A percentile compares a stretch with the other conserved stretches of the same genome.
phyloP scores from a whole-genome alignment of 306 rosid genomes.

The Glycine soja region DNA sequence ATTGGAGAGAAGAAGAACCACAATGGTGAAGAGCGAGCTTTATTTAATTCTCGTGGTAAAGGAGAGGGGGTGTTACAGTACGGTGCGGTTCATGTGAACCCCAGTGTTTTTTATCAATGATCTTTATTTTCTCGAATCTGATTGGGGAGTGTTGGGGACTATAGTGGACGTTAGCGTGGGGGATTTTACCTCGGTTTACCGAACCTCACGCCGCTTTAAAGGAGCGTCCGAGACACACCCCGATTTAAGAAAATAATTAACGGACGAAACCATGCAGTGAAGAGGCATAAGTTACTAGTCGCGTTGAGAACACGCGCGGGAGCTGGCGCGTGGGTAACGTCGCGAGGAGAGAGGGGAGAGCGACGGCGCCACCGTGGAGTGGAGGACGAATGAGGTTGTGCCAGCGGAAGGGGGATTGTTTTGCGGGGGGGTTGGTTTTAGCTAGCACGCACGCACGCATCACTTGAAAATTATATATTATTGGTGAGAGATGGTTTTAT shows the following conservation, averaged over 20 bases:
- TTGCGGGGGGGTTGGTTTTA: background rate
- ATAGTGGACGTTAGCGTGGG: background rate
- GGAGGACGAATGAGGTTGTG: conserved; percentile 16
- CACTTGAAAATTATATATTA: background rate
- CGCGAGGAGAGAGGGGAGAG: background rate
- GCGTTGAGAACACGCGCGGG: background rate
- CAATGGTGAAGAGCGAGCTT: conserved; percentile 47
- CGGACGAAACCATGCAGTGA: conserved; percentile 40
- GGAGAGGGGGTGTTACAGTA: background rate
- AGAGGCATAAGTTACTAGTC: too few species aligned
- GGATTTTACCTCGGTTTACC: background rate
- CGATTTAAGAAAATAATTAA: conserved; percentile 39
- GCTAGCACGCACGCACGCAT: background rate
- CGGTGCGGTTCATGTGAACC: conserved; percentile 42
- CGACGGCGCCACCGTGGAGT: conserved; percentile 35
- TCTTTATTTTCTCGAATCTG: background rate
- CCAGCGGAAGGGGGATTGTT: conserved; percentile 2
- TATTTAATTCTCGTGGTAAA: conserved; percentile 52
- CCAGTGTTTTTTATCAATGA: background rate
- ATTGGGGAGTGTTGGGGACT: background rate
- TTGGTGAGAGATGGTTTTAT: too few species aligned
- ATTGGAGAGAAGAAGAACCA: conserved; percentile 40
- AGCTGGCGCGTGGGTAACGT: conserved; percentile 26
- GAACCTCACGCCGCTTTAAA: conserved; percentile 50
- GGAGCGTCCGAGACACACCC: conserved; percentile 49